phyloP scores from a whole-genome alignment of 345 rosid species.

The Arabidopsis suecica region DNA sequence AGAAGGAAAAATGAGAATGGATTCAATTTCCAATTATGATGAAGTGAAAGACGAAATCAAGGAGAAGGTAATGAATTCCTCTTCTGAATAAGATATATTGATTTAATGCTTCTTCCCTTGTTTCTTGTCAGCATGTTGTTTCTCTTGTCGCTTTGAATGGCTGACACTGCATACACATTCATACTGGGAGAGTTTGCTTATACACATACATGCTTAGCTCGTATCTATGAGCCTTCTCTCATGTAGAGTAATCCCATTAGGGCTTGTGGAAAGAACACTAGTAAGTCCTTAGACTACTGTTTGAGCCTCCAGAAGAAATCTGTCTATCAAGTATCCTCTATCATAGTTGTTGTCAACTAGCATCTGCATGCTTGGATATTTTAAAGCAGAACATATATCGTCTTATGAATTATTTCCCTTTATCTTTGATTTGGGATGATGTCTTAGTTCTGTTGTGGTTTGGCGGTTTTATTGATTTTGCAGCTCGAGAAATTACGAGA shows the following conservation, averaged over 20 bases:
- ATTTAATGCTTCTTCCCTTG: conserved; percentile 17
- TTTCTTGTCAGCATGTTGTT: conserved; percentile 21
- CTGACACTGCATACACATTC: conserved; percentile 27
- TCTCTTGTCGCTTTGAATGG: conserved; percentile 33
- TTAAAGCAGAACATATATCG: conserved; percentile 18
- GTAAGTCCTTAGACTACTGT: background rate
- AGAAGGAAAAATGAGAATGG: conserved; percentile 92
- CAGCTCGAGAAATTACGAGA: conserved; percentile 83
- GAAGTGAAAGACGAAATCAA: conserved; percentile 78
- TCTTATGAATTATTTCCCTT: conserved; percentile 11
- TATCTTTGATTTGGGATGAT: background rate
- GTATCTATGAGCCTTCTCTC: conserved; percentile 15
- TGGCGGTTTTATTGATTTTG: conserved; percentile 39
- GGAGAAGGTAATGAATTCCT: conserved; percentile 64
- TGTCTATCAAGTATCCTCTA: conserved; percentile 22
- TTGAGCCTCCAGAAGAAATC: conserved; percentile 13
- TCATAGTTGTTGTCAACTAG: conserved; percentile 25
- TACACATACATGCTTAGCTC: conserved; percentile 22
- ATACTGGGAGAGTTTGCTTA: conserved; percentile 22
- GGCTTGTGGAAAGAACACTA: conserved; percentile 21
- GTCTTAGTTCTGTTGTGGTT: conserved; percentile 26
- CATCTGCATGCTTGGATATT: conserved; percentile 26
- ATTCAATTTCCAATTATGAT: conserved; percentile 81
- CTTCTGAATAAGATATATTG: conserved; percentile 25
- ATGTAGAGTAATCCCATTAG: conserved; percentile 23